These are phyloP conservation scores for Artemisia annua DNA, from an alignment of 129 eudicot genomes.

Conservation along the genomic window DNA sequence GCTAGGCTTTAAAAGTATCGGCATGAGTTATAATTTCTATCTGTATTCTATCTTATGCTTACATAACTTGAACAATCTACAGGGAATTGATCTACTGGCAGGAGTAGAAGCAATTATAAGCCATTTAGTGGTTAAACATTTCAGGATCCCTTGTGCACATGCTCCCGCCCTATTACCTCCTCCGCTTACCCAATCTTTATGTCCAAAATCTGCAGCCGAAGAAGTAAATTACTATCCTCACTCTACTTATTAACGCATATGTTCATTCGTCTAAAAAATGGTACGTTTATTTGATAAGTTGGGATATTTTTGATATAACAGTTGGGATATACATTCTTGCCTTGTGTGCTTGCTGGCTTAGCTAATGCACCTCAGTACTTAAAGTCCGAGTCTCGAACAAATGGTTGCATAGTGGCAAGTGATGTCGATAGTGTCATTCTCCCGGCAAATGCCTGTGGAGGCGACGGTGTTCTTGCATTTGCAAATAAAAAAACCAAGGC, in stretches of 20 bases:
- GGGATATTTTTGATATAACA: constrained; percentile 59
- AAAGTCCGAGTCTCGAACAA: constrained; percentile 30
- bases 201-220: constrained; percentile 97
- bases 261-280: neutral
- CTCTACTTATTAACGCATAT: neutral
- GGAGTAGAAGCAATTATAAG: constrained; percentile 97
- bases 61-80: constrained; percentile 9
- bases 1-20: neutral
- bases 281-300: constrained; percentile 35
- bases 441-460: constrained; percentile 85
- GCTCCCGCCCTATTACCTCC: constrained; percentile 83
- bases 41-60: neutral
- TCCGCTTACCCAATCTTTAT: constrained; percentile 55
- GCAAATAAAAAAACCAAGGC: constrained; percentile 65
- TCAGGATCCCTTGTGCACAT: constrained; percentile 91
- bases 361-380: constrained; percentile 86
- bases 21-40: neutral
- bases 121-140: constrained; percentile 84
- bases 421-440: constrained; percentile 93
- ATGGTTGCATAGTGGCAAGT: constrained; percentile 55
- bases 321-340: constrained; percentile 96
- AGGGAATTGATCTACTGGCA: constrained; percentile 94
- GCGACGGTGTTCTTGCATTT: constrained; percentile 90
- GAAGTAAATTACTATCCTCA: constrained; percentile 48
- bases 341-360: constrained; percentile 96